Conservation (phyloP, 345 rosid genomes). For the Microcos paniculata region DNA sequence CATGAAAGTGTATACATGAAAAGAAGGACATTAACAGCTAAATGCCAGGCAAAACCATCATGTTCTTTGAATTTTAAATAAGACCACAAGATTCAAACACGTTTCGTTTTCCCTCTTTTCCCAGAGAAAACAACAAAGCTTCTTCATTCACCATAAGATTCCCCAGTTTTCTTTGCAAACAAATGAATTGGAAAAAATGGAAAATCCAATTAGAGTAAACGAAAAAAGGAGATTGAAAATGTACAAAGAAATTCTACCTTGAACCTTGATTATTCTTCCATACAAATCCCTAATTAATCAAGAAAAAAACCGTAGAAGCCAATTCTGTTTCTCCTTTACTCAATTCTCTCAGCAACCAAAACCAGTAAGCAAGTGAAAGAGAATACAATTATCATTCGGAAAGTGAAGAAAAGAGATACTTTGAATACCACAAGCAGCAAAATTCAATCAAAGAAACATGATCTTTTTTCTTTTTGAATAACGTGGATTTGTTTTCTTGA, state of each 20-base stretch:
- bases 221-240: not conserved
- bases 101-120: not conserved
- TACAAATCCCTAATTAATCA: not conserved
- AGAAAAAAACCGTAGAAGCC: too few species aligned
- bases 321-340: not conserved
- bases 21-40: not conserved
- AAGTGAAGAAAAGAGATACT: not conserved
- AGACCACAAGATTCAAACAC: not conserved
- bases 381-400: not conserved
- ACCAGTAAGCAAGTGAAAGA: not conserved
- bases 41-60: not conserved
- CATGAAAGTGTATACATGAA: not conserved
- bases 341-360: not conserved
- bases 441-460: not conserved
- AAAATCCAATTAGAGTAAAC: not conserved
- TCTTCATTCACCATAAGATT: not conserved
- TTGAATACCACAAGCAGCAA: not conserved
- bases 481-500: not conserved
- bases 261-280: not conserved
- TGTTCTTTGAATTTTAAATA: not conserved
- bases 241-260: not conserved
- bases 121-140: not conserved
- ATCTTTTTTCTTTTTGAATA: too few species aligned
- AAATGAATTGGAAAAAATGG: not conserved
- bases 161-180: not conserved